Evolutionary conservation across 495 filamentous ascomycete genomes (phyloP).

Genomic region (Hypoxylon fragiforme): DNA sequence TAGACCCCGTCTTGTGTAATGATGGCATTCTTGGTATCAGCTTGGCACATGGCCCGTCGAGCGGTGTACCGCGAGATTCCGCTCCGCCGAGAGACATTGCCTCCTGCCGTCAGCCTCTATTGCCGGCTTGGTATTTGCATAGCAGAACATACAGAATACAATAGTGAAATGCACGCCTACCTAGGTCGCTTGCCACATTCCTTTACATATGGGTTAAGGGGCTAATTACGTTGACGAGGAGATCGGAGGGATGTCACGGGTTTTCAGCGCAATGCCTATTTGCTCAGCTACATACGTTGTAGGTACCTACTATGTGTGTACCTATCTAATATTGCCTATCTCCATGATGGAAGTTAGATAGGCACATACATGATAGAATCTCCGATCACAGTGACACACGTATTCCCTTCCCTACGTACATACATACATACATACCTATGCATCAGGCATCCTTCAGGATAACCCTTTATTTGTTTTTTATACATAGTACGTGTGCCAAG

Average conservation of each 20-base stretch:
- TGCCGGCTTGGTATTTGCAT: too few species aligned
- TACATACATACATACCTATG: too few species aligned
- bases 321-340: too few species aligned
- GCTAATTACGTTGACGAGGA: too few species aligned
- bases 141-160: too few species aligned
- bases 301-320: background rate
- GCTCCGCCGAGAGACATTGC: slow-evolving; percentile 19
- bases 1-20: slow-evolving; percentile 16
- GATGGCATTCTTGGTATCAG: slow-evolving; percentile 24
- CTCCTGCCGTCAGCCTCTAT: slow-evolving; percentile 23
- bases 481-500: background rate
- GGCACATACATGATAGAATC: slow-evolving; percentile 5
- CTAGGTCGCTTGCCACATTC: too few species aligned
- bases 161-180: too few species aligned
- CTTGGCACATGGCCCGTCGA: slow-evolving; percentile 21
- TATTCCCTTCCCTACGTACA: background rate
- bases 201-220: too few species aligned
- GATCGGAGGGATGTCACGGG: too few species aligned
- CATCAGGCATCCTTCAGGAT: background rate
- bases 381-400: slow-evolving; percentile 15
- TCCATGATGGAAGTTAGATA: too few species aligned
- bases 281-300: too few species aligned
- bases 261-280: too few species aligned
- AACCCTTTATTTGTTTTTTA: background rate
- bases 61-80: slow-evolving; percentile 22